These are phyloP conservation scores for Tolypocladium pustulatum DNA, from an alignment of 2,329 filamentous ascomycete genomes.

Conservation along the genomic window DNA sequence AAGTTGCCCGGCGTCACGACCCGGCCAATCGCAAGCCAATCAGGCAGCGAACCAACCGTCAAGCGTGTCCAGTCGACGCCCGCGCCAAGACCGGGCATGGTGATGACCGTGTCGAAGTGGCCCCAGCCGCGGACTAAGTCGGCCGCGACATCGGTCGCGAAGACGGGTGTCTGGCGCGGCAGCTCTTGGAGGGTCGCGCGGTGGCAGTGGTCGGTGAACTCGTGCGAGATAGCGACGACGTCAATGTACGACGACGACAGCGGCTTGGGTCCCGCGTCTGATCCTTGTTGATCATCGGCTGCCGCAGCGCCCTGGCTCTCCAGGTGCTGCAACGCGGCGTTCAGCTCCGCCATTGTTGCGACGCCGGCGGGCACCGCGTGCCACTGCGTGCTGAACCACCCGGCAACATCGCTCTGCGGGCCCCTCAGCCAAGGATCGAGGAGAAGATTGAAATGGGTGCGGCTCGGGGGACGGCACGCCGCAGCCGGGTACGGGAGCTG, in stretches of 20 bases:
- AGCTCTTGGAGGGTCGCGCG: constrained; percentile 48
- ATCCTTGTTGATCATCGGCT: constrained; percentile 3
- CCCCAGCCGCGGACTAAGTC: constrained; percentile 44
- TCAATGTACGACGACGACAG: constrained; percentile 31
- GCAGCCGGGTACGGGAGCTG: constrained; percentile 44
- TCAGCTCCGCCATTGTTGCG: constrained; percentile 43
- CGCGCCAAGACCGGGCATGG: constrained; percentile 32
- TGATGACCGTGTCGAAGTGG: constrained; percentile 46
- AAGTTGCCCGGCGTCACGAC: constrained; percentile 42
- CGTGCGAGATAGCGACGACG: constrained; percentile 49
- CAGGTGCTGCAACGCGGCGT: constrained; percentile 36
- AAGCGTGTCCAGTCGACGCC: constrained; percentile 9
- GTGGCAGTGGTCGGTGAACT: constrained; percentile 62
- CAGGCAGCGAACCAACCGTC: constrained; percentile 30
- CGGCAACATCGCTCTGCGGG: constrained; percentile 50
- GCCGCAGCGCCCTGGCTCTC: constrained; percentile 20
- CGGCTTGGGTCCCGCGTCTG: background rate
- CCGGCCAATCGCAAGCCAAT: constrained; percentile 51
- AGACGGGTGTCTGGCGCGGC: constrained; percentile 40
- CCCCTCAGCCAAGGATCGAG: constrained; percentile 57
- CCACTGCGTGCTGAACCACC: constrained; percentile 56
- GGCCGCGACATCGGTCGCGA: constrained; percentile 49
- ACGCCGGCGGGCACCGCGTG: constrained; percentile 45
- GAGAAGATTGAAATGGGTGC: constrained; percentile 51
- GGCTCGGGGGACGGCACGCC: constrained; percentile 26